Percentiles rank a stretch among this genome's conserved stretches.
These are phyloP conservation scores for Phytopythium montanum DNA, from an alignment of 352 stramenopile genomes.

Conservation along the genomic window DNA sequence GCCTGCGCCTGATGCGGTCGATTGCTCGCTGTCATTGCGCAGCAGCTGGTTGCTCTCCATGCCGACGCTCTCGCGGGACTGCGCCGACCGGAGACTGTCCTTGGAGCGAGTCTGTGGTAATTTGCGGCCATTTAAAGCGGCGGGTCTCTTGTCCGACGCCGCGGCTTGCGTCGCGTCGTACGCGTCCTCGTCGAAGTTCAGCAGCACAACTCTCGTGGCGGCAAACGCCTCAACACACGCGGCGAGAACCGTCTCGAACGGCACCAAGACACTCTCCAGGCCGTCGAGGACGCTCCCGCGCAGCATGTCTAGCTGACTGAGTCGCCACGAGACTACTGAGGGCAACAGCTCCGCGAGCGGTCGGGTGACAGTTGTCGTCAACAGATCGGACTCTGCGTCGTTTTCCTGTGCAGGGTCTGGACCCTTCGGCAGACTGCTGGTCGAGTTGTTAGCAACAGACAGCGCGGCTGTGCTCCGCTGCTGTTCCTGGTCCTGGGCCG, in stretches of 20 bases:
- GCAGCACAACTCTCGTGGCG: conserved; percentile 44
- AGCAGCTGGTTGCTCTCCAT: neutral
- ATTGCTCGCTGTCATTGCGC: neutral
- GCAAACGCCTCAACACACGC: conserved; percentile 35
- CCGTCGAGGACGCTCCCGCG: conserved; percentile 72
- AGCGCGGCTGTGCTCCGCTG: neutral
- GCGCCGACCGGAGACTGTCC: conserved; percentile 2
- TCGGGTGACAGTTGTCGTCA: conserved; percentile 1
- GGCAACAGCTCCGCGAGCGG: conserved; percentile 41
- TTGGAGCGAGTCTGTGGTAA: neutral
- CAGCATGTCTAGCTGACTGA: conserved; percentile 57
- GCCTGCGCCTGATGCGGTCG: neutral
- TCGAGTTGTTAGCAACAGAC: neutral
- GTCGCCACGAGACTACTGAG: conserved; percentile 57
- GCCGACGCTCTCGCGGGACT: neutral
- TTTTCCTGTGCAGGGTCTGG: conserved; percentile 18
- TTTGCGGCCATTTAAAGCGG: neutral
- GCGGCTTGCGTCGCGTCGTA: conserved; percentile 47
- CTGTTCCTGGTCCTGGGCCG: neutral
- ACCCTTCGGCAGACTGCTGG: conserved; percentile 6
- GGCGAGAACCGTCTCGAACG: conserved; percentile 29
- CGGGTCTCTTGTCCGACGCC: conserved; percentile 9
- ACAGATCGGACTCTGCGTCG: conserved; percentile 10
- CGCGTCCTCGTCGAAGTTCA: conserved; percentile 66
- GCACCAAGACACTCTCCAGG: conserved; percentile 55